These are phyloP conservation scores for Xylaria scruposa DNA, from an alignment of 495 filamentous ascomycete genomes.

Conservation along the genomic window DNA sequence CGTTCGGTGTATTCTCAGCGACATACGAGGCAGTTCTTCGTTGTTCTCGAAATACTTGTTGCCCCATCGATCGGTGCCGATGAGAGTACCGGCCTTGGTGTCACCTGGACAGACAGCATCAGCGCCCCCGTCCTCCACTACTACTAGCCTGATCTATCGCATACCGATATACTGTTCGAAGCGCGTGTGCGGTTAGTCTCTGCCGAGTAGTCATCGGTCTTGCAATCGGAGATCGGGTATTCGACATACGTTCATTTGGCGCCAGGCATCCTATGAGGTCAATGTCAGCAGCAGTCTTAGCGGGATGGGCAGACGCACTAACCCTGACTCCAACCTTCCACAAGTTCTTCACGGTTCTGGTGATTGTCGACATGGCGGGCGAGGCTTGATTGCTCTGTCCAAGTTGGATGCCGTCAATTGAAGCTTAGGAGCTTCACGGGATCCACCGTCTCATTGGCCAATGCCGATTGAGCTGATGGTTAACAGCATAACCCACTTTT, in stretches of 20 bases:
- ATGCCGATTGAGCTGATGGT: conserved; percentile 19
- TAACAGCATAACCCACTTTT: not conserved
- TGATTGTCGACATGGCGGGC: conserved; percentile 87
- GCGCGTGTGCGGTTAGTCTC: conserved; percentile 33
- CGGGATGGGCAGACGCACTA: conserved; percentile 27
- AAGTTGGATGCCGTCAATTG: conserved; percentile 21
- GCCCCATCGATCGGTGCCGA: conserved; percentile 86
- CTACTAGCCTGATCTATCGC: conserved; percentile 25
- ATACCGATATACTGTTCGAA: conserved; percentile 70
- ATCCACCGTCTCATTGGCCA: conserved; percentile 14
- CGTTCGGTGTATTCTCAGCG: not conserved
- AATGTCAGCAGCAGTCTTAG: conserved; percentile 27
- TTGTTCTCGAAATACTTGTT: conserved; percentile 98
- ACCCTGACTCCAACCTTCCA: conserved; percentile 89
- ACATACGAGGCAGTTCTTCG: conserved; percentile 90
- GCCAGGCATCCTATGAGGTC: conserved; percentile 73
- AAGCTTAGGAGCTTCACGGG: conserved; percentile 10
- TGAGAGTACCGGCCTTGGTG: conserved; percentile 90
- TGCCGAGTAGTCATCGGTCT: conserved; percentile 33
- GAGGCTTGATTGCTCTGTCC: conserved; percentile 35
- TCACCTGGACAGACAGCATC: conserved; percentile 69
- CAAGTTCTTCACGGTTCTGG: conserved; percentile 84
- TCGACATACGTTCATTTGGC: conserved; percentile 87
- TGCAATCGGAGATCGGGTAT: conserved; percentile 42
- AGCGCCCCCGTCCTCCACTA: conserved; percentile 31